Evolutionary conservation across 2,329 filamentous ascomycete species (phyloP).

Genomic region (Paecilomyces dactylethromorphus): DNA sequence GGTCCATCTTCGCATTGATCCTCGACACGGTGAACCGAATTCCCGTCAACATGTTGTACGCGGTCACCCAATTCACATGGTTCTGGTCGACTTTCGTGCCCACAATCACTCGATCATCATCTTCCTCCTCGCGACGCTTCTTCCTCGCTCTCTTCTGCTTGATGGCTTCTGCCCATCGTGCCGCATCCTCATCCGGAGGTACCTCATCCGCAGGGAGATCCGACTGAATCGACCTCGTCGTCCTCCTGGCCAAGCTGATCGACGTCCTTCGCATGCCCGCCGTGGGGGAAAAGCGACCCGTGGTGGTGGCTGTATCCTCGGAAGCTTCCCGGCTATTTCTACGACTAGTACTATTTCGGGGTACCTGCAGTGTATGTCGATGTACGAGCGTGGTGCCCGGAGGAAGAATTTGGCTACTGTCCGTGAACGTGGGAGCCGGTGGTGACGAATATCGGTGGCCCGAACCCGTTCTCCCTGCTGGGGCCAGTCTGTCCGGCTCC

Average conservation of each 20-base stretch:
- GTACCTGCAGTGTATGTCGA: conserved; percentile 82
- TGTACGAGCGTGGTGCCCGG: conserved; percentile 61
- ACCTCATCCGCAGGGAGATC: conserved; percentile 79
- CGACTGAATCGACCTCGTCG: conserved; percentile 78
- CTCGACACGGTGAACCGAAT: conserved; percentile 95
- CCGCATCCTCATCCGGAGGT: conserved; percentile 79
- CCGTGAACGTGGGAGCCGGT: conserved; percentile 51
- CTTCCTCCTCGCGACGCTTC: conserved; percentile 77
- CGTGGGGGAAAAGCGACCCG: conserved; percentile 74
- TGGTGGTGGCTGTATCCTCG: conserved; percentile 60
- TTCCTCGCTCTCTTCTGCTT: conserved; percentile 87
- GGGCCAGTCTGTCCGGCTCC: conserved; percentile 23
- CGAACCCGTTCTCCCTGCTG: conserved; percentile 16
- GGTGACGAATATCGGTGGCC: conserved; percentile 35
- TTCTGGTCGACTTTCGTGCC: conserved; percentile 97
- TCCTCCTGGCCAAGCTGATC: conserved; percentile 71
- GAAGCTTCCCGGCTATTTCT: conserved; percentile 58
- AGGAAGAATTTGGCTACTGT: conserved; percentile 46
- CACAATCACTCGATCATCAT: conserved; percentile 82
- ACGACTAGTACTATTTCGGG: conserved; percentile 59
- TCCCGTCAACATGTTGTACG: conserved; percentile 99
- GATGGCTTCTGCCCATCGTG: conserved; percentile 87
- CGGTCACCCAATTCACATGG: conserved; percentile 94
- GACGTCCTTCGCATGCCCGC: conserved; percentile 67
- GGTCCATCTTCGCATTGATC: conserved; percentile 93